phyloP scores from a whole-genome alignment of 768 basidiomycete species.

The Vararia minispora region DNA sequence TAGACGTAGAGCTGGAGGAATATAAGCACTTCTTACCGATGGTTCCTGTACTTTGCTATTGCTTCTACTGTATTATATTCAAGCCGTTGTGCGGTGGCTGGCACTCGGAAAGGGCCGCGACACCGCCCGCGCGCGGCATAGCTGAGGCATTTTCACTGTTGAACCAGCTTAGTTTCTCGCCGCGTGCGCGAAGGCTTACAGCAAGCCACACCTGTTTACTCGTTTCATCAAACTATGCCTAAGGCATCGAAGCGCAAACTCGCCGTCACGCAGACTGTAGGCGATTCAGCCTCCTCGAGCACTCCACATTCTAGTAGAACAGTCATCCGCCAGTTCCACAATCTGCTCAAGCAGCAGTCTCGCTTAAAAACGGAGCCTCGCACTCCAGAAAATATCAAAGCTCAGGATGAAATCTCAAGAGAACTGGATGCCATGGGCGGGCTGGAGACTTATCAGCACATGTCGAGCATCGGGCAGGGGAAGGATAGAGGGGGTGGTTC shows the following conservation, averaged over 20 bases:
- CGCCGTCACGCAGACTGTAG: slow-evolving; percentile 27
- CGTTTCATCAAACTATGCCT: too few relatives aligned
- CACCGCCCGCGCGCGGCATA: too few relatives aligned
- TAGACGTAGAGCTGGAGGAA: slow-evolving; percentile 46
- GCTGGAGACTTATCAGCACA: slow-evolving; percentile 67
- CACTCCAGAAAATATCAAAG: slow-evolving; percentile 14
- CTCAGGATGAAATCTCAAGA: slow-evolving; percentile 40
- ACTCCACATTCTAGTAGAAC: slow-evolving; percentile 54
- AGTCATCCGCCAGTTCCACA: slow-evolving; percentile 72
- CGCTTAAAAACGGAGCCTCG: slow-evolving; percentile 31
- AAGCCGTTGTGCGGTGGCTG: too few relatives aligned
- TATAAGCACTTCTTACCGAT: too few relatives aligned
- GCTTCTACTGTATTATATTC: too few relatives aligned
- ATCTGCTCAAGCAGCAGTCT: slow-evolving; percentile 58
- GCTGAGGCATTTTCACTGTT: too few relatives aligned
- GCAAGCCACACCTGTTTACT: too few relatives aligned
- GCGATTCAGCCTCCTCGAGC: slow-evolving; percentile 27
- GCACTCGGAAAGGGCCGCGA: too few relatives aligned
- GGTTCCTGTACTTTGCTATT: too few relatives aligned
- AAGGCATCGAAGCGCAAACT: slow-evolving; percentile 32
- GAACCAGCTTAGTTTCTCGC: too few relatives aligned
- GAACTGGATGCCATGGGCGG: slow-evolving; percentile 69
- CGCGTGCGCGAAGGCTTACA: too few relatives aligned
- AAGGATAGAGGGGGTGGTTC: slow-evolving; percentile 81
- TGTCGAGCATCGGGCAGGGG: slow-evolving; percentile 75